Percentiles rank a stretch among this genome's conserved stretches.
These are phyloP conservation scores for Podila epigama DNA, from an alignment of 192 early-diverging fungal species.

Conservation along the genomic window DNA sequence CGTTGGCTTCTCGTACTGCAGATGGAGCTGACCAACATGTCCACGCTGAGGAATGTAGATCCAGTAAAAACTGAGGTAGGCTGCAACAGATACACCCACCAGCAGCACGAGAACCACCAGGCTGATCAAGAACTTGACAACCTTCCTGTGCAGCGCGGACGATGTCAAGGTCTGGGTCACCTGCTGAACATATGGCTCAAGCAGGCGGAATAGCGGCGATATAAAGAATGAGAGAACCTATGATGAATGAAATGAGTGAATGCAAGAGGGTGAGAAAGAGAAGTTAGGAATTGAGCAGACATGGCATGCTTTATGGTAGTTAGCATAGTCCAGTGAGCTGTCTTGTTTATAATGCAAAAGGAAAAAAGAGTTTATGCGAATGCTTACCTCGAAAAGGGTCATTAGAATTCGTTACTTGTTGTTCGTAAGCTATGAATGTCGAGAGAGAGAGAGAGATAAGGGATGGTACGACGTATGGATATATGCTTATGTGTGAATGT, in stretches of 20 bases:
- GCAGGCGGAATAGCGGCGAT: slow-evolving; percentile 38
- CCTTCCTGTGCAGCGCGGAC: slow-evolving; percentile 44
- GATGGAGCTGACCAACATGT: slow-evolving; percentile 49
- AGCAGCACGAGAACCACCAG: slow-evolving; percentile 23
- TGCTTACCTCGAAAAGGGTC: no score
- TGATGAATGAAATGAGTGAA: neutral
- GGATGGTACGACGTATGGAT: no score
- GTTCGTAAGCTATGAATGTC: no score
- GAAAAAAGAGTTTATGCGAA: no score
- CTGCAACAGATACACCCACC: slow-evolving; percentile 32
- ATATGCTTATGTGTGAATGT: no score
- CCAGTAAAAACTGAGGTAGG: slow-evolving; percentile 56
- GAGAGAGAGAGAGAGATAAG: neutral
- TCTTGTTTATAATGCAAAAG: no score
- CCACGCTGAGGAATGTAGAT: slow-evolving; percentile 52
- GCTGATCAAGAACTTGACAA: slow-evolving; percentile 51
- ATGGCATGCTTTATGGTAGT: no score
- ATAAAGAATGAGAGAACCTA: slow-evolving; percentile 54
- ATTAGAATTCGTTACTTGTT: no score
- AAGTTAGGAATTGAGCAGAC: no score
- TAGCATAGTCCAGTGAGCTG: no score
- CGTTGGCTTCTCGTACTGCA: slow-evolving; percentile 53
- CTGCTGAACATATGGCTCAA: slow-evolving; percentile 50
- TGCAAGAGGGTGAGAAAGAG: neutral
- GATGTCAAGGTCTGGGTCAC: slow-evolving; percentile 47